These are phyloP conservation scores for Keqinozyma sinolaborantium DNA, from an alignment of 1,139 yeast genomes.

Conservation along the genomic window DNA sequence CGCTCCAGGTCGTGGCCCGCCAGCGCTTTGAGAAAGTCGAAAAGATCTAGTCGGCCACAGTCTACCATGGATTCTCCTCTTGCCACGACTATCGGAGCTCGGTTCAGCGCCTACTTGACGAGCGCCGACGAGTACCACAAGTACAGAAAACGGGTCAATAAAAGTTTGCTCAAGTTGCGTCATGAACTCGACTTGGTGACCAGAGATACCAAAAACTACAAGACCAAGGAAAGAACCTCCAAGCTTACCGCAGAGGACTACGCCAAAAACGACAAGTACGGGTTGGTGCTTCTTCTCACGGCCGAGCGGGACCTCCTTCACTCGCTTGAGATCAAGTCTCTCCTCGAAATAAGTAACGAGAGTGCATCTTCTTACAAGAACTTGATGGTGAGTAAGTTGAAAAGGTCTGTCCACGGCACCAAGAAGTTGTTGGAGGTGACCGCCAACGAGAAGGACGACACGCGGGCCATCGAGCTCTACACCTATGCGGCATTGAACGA, in stretches of 20 bases:
- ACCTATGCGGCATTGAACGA: conserved; percentile 57
- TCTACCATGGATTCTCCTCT: conserved; percentile 41
- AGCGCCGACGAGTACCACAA: conserved; percentile 50
- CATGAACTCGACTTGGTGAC: conserved; percentile 54
- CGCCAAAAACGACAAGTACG: conserved; percentile 41
- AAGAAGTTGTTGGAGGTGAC: conserved; percentile 42
- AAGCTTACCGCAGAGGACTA: conserved; percentile 46
- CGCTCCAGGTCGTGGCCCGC: neutral
- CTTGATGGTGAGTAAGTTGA: conserved; percentile 63
- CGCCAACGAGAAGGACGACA: conserved; percentile 23
- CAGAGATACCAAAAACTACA: conserved; percentile 55
- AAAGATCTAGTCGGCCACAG: neutral
- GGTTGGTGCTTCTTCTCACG: conserved; percentile 45
- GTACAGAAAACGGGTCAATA: conserved; percentile 43
- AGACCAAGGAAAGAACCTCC: conserved; percentile 39
- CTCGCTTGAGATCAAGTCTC: conserved; percentile 60
- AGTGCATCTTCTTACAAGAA: conserved; percentile 43
- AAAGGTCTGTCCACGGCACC: conserved; percentile 52
- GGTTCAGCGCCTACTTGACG: conserved; percentile 46
- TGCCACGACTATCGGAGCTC: conserved; percentile 42
- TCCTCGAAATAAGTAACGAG: conserved; percentile 51
- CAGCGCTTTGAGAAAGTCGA: neutral
- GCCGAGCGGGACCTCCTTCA: conserved; percentile 70
- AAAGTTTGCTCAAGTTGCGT: conserved; percentile 53
- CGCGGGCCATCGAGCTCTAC: conserved; percentile 51